Evolutionary conservation across 768 basidiomycete species (phyloP), one percentile per base, ranked within the genome.

Genomic region (Omphalotus guepiniiformis): DNA sequence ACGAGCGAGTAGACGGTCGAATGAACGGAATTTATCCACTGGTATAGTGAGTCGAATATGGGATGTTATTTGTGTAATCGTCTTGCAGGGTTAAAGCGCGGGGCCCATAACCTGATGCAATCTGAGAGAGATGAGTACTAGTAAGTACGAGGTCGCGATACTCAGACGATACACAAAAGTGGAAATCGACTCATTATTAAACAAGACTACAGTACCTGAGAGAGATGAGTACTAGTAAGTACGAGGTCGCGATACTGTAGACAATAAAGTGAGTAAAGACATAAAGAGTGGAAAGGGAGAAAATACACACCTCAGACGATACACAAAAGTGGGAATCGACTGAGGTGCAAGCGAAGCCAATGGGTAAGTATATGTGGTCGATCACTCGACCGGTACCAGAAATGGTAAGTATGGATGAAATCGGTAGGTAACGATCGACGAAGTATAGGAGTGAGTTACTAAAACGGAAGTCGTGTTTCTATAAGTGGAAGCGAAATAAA

Each of bases 81-180:
- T 16, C 23, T 41, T 7, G 7, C 15, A 16, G 15, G 39, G 18
- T n/a, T 41, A 41, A 23, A 41, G 39, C 39, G 39, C 39, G 39
- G 39, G 39, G 39, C 8, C 39, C 39, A 41, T 9, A 22, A 41
- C 39, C 39, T 41, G 39, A 21, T 15, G 16, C 16, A 41, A 32
- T 32, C 30, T 32, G 30, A 9, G 9, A n/a, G 9, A 32, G n/a
- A n/a, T 9, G 30, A 32, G 9, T 9, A 41, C 16, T 19, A 41
- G 39, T 21, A 7, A 26, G 36, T 37, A 37, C n/a, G 36, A 37
- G n/a, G 39, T 41, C 18, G 25, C 18, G 4, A 41, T n/a, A 4
- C 39, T 19, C 36, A 37, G 30, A n/a, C n/a, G 30, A 9, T n/a
- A 32, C 30, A 9, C 30, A n/a, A 32, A n/a, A 32, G 9, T 9